Base-by-base conservation (phyloP, 2,329 filamentous ascomycete genomes). In the Penicillium sp. region DNA sequence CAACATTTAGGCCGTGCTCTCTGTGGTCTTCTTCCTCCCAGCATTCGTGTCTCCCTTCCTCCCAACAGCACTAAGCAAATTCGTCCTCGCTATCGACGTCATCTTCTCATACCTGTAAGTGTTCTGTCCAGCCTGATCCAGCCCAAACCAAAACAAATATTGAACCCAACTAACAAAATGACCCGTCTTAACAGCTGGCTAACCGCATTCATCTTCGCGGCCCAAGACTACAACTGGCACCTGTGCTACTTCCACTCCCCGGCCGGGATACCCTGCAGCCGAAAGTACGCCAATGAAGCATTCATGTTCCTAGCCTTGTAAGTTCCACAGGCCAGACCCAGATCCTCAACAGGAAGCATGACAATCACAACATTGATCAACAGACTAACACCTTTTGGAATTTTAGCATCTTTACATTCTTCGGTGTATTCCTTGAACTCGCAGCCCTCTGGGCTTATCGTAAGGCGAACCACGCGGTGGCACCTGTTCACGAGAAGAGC, bases 261-360 rank as follows among this genome's bases (percentile, higher is more conserved):
- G 1, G 63, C 65, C 1, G 64, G 63, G 41, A 48, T 67, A 15
- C 43, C 48, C 28, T 78, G 75, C 61, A 55, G 57, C 8, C 59
- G 65, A 33, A 78, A 78, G 62, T 63, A 67, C 44, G 69, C 74
- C 18, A 73, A 69, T 42, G 70, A 78, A 58, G 57, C 75, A 0
- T 78, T 78, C 51, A 73, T 74, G 33, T 78, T 77, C 64, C 51
- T 78, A 1, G 67, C 73, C 24, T 77, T 78, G 74, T 77, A 72
- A 45, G 73, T 67, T 26, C 43, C 13, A 6, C 31, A 3, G 10
- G 12, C 33, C n/a, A 21, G 10, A 31, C n/a, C 23, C 12, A 26
- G 4, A 31, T 12, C 13, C 18, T 34, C 21, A 28, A 28, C 26
- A 21, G 18, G 6, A 13, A 18, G 43, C 47, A 36, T 8, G 4